phyloP scores from a whole-genome alignment of 2,329 filamentous ascomycete species.

The Moelleriella libera region DNA sequence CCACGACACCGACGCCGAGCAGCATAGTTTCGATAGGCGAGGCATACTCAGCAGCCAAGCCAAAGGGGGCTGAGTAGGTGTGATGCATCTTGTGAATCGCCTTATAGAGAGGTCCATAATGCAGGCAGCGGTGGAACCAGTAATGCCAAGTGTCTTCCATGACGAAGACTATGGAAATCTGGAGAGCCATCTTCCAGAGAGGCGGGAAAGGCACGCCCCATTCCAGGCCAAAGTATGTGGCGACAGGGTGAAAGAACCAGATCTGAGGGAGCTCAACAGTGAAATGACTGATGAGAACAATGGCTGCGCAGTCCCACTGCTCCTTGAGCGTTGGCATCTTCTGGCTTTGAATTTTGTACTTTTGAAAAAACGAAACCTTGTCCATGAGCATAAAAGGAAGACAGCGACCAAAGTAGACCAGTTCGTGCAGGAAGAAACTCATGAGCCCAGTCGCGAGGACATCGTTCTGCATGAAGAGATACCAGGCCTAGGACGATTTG shows the following conservation, averaged over 20 bases:
- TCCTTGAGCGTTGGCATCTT: constrained; percentile 89
- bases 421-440: constrained; percentile 91
- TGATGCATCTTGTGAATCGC: constrained; percentile 98
- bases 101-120: constrained; percentile 93
- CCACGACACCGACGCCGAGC: constrained; percentile 75
- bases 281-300: constrained; percentile 90
- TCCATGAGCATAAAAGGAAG: constrained; percentile 92
- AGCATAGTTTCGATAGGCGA: constrained; percentile 96
- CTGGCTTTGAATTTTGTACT: constrained; percentile 83
- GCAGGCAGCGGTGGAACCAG: constrained; percentile 84
- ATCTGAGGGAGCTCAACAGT: constrained; percentile 97
- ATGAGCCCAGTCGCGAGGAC: constrained; percentile 91
- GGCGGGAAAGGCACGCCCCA: constrained; percentile 84
- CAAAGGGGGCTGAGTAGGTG: constrained; percentile 95
- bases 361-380: constrained; percentile 70
- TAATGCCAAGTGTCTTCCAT: constrained; percentile 98
- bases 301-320: constrained; percentile 85
- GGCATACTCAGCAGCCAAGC: constrained; percentile 91
- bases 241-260: constrained; percentile 97
- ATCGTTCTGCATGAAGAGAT: constrained; percentile 97
- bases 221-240: constrained; percentile 78
- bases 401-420: constrained; percentile 84
- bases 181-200: constrained; percentile 72
- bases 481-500: constrained; percentile 53
- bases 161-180: constrained; percentile 89